Evolutionary conservation across 805 yeast genomes (phyloP), one percentile per base, ranked within the genome.

Genomic region (Candida sithepensis): DNA sequence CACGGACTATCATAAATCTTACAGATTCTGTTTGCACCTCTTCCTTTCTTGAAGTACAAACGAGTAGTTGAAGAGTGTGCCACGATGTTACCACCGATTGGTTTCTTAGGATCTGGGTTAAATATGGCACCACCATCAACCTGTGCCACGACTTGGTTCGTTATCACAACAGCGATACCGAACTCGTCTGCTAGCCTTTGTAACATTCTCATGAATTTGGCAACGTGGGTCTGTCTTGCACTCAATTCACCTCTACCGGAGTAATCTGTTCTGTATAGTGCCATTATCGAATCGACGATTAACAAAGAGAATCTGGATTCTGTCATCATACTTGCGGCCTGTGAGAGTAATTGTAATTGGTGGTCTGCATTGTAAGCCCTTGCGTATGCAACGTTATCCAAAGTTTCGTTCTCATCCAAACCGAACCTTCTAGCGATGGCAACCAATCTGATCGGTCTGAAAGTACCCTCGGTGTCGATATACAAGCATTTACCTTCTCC

Each of bases 341-440:
- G 88, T 53, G 84, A 86, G 48, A 94, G 73, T 47, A 94, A 77
- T 65, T 85, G 88, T 55, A 88, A 72, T 66, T 94, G 97, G 66
- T 94, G 99, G 64, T 94, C 99, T 1, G 97, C 96, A 59, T 94
- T 94, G 67, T 88, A 91, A 4, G 98, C 97, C 58, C 98, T 79
- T 0, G 98, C 99, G 59, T 94, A 92, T 0, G 98, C 98, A 39
- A 94, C 97, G 59, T 94, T 94, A 65, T 91, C 96, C 57, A 94
- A 74, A n/a, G 96, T 95, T 63, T 89, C 97, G 59, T 86, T 90
- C 19, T 94, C 96, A 56, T 88, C 88, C 48, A 94, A 74, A 0
- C 97, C 97, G 63, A 86, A 94, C 57, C 99, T 75, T 63, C 84
- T 84, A 2, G 97, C 96, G 55, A 94, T 90, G 0, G 96, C 84